Base-by-base conservation (phyloP, 306 rosid genomes). In the Cicer chorassanicum region DNA sequence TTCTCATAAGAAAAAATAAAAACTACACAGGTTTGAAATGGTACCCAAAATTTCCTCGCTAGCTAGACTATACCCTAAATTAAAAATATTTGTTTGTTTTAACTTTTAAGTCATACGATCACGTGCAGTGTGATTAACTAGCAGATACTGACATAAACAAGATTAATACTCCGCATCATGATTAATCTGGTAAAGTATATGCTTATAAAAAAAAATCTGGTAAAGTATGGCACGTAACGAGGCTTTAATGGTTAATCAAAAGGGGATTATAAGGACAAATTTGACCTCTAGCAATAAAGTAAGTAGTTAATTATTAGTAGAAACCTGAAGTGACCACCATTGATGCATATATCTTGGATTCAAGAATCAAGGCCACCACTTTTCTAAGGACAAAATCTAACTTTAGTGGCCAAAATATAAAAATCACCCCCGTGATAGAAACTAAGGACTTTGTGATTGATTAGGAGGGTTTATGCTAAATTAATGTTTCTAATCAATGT, bases 51-150 rank as follows among this genome's bases (percentile, higher is more conserved):
- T 56, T 64, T 62, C 74, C 55, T 71, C 71, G 39, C 19, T 48
- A 39, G 21, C 46, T 45, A 57, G 55, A 34, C 8, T 9, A 9
- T 45, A 6, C 42, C 72, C 60, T 54, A 24, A 29, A 29, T 29
- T 29, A 29, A 42, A 78, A 64, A 68, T 21, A 6, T 55, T n/a
- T 53, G 13, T 19, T 18, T 56, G 29, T 59, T 72, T 73, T n/a
- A 49, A 11, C 16, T 59, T 72, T 73, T n/a, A 49, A 11, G 65
- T 50, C 69, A 73, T 66, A 11, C 41, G 16, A 80, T 80, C 84
- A 76, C 84, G 69, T 80, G 82, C 54, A 59, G n/a, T 19, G 59
- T 65, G 69, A 59, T 70, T 29, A 56, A 65, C 65, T 40, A 65
- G 48, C 4, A 16, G 63, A 55, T 73, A 10, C 41, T 59, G 48